Percentiles rank a stretch among this genome's conserved stretches.
Evolutionary conservation across 108 stramenopile genomes (phyloP).

Genomic region (Pseudonitzschia multistriata): DNA sequence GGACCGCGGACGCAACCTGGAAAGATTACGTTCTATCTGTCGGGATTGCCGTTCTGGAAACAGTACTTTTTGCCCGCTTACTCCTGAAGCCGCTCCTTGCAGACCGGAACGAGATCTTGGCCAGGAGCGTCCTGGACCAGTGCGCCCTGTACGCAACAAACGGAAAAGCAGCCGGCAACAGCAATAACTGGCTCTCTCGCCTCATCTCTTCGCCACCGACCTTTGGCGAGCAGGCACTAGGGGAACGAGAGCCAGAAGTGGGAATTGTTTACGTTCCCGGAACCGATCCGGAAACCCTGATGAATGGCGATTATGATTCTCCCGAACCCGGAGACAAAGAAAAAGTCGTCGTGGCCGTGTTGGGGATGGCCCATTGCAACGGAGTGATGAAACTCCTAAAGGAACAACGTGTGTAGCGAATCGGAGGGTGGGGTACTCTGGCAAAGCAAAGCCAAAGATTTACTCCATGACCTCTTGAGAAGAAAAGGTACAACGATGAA

Average conservation of each 20-base stretch:
- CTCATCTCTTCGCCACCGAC: not conserved
- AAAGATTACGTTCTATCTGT: slow-evolving; percentile 24
- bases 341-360: slow-evolving; percentile 58
- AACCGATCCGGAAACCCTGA: not conserved
- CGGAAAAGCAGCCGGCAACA: not conserved
- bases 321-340: not conserved
- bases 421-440: no score
- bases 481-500: no score
- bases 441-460: no score
- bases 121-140: slow-evolving; percentile 48
- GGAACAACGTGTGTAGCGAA: slow-evolving; percentile 9
- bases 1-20: slow-evolving; percentile 12
- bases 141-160: slow-evolving; percentile 12
- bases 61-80: slow-evolving; percentile 51
- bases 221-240: no score
- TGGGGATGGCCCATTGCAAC: slow-evolving; percentile 76
- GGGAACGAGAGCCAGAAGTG: not conserved
- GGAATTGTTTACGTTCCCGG: slow-evolving; percentile 17
- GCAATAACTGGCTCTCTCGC: not conserved
- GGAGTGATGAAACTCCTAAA: slow-evolving; percentile 59
- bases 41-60: slow-evolving; percentile 45
- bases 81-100: slow-evolving; percentile 59
- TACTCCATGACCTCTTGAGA: no score
- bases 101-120: slow-evolving; percentile 60
- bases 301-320: not conserved